Evolutionary conservation across 2,329 filamentous ascomycete genomes (phyloP).

Genomic region (Pestalotiopsis fici): DNA sequence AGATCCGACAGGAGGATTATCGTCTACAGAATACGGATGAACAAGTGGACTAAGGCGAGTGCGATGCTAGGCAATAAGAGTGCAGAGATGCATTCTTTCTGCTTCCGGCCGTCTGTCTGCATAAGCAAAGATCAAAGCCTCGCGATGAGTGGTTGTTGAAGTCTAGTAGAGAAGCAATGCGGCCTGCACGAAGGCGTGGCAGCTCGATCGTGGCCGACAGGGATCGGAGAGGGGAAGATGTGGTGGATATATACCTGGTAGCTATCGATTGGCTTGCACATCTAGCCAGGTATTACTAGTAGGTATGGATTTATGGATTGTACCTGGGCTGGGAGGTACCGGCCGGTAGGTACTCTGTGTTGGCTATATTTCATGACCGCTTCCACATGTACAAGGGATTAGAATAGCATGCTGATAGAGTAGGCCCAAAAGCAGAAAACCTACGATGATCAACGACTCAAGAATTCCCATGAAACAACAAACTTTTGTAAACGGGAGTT

Average conservation of each 20-base stretch:
- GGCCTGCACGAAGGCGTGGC: conserved; percentile 50
- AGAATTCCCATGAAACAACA: too few relatives aligned
- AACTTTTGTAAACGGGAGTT: neutral
- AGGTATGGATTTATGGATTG: neutral
- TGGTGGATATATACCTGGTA: conserved; percentile 4
- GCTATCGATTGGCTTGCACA: neutral
- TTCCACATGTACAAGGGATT: too few relatives aligned
- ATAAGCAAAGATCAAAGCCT: conserved; percentile 1
- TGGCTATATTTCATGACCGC: too few relatives aligned
- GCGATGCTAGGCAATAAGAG: neutral
- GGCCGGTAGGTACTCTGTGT: too few relatives aligned
- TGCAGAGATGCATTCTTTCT: neutral
- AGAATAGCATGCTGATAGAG: too few relatives aligned
- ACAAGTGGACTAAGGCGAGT: conserved; percentile 3
- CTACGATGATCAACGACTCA: too few relatives aligned
- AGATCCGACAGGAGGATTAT: neutral
- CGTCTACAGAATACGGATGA: neutral
- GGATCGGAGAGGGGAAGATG: conserved; percentile 12
- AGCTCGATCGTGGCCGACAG: conserved; percentile 11
- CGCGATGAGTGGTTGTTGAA: conserved; percentile 7
- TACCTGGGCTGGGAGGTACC: too few relatives aligned
- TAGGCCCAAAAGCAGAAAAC: too few relatives aligned
- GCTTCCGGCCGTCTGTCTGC: neutral
- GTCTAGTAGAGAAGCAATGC: conserved; percentile 16
- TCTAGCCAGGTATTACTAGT: neutral